Percentiles rank a stretch among this genome's conserved stretches.
phyloP scores from a whole-genome alignment of 305 asterid genomes.

The Caryopteris hybrid region DNA sequence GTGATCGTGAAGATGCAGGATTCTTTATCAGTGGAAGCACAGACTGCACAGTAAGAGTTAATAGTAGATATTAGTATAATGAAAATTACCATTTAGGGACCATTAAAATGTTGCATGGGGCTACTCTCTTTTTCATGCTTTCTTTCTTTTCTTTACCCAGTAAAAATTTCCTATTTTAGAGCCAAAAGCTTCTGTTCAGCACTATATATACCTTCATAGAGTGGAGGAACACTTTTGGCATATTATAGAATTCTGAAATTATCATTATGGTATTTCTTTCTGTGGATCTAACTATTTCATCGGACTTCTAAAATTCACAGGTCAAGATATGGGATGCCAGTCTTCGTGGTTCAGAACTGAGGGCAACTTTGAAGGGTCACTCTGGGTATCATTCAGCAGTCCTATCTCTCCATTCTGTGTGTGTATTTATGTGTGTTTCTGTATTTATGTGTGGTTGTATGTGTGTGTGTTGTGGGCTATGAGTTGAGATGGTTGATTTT shows the following conservation, averaged over 20 bases:
- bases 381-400: slow-evolving; percentile 44
- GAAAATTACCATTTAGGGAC: not conserved
- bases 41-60: slow-evolving; percentile 68
- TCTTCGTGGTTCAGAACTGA: slow-evolving; percentile 85
- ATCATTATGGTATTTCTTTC: not conserved
- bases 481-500: slow-evolving; percentile 13
- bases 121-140: not conserved
- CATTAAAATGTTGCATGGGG: not conserved
- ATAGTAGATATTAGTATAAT: slow-evolving; percentile 6
- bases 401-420: not conserved
- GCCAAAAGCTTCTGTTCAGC: slow-evolving; percentile 11
- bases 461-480: slow-evolving; percentile 1
- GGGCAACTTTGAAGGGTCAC: slow-evolving; percentile 88
- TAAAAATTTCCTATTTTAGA: not conserved
- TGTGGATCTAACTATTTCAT: not conserved
- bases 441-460: not conserved
- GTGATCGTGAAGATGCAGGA: slow-evolving; percentile 95
- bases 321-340: slow-evolving; percentile 92
- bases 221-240: not conserved
- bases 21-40: slow-evolving; percentile 94
- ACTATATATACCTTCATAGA: not conserved
- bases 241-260: not conserved
- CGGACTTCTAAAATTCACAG: slow-evolving; percentile 34
- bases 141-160: not conserved
- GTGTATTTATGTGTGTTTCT: not conserved